Conservation (phyloP, 1,284 basidiomycete genomes). For the Melampsora larici-populina region DNA sequence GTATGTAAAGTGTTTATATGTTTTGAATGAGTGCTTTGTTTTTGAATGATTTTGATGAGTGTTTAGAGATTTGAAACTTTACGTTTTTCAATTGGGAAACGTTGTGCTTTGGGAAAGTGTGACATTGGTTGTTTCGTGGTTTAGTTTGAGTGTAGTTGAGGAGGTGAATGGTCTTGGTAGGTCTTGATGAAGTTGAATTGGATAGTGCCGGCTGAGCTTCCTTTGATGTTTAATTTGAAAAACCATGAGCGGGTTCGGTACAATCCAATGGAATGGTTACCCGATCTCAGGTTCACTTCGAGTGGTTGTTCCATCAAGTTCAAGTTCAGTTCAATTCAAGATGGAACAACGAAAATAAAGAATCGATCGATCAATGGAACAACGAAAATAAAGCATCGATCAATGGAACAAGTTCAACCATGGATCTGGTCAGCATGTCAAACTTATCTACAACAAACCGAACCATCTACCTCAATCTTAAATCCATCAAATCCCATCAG, state of each 20-base stretch:
- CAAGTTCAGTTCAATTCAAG: too few relatives aligned
- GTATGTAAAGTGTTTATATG: background rate
- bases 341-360: too few relatives aligned
- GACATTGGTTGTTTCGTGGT: background rate
- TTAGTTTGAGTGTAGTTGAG: too few relatives aligned
- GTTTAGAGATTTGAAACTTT: background rate
- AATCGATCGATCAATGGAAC: too few relatives aligned
- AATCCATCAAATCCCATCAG: constrained; percentile 18
- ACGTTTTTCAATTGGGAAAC: constrained; percentile 37
- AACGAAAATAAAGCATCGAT: background rate
- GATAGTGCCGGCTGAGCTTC: too few relatives aligned
- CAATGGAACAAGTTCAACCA: constrained; percentile 26
- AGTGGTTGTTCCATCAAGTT: too few relatives aligned
- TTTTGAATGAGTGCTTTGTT: background rate
- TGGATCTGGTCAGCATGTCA: constrained; percentile 35
- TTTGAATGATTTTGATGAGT: background rate
- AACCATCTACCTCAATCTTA: background rate
- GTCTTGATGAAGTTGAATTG: too few relatives aligned
- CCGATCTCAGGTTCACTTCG: too few relatives aligned
- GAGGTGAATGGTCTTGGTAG: too few relatives aligned
- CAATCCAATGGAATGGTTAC: too few relatives aligned
- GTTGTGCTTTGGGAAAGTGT: constrained; percentile 23
- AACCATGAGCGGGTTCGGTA: too few relatives aligned
- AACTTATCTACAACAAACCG: background rate
- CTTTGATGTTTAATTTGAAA: too few relatives aligned